Evolutionary conservation across 768 basidiomycete species (phyloP).

Genomic region (Trametes gibbosa): DNA sequence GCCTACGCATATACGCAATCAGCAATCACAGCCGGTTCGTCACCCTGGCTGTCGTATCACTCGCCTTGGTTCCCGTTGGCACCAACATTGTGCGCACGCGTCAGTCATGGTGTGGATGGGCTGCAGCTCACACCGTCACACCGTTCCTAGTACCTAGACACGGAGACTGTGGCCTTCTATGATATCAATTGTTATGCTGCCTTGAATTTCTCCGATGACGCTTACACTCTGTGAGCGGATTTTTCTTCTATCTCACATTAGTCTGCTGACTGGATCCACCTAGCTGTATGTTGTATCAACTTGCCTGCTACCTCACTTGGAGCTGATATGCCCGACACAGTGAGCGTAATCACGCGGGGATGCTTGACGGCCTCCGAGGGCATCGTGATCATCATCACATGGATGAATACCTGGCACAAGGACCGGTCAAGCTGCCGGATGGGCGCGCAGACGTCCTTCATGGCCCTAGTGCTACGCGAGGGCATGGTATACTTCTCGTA

Average conservation of each 20-base stretch:
- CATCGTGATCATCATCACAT: constrained; percentile 17
- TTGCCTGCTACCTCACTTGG: no score
- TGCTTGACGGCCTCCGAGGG: constrained; percentile 11
- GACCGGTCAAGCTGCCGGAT: neutral
- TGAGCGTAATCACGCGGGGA: constrained; percentile 5
- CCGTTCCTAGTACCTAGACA: neutral
- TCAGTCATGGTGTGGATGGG: neutral
- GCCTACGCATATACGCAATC: constrained; percentile 15
- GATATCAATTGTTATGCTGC: neutral
- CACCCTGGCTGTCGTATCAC: constrained; percentile 3
- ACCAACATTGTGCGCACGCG: constrained; percentile 4
- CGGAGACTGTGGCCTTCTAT: neutral
- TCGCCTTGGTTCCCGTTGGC: constrained; percentile 11
- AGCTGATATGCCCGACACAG: neutral
- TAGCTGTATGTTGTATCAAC: neutral
- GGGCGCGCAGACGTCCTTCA: constrained; percentile 3
- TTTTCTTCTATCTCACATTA: no score
- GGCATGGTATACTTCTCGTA: constrained; percentile 16
- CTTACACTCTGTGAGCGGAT: no score
- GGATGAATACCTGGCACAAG: constrained; percentile 14
- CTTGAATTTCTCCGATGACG: no score
- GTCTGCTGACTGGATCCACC: neutral
- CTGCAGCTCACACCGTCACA: neutral
- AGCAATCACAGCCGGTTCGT: constrained; percentile 1
- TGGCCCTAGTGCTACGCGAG: constrained; percentile 7